phyloP scores from a whole-genome alignment of 345 rosid species.

The Melaleuca alternifolia region DNA sequence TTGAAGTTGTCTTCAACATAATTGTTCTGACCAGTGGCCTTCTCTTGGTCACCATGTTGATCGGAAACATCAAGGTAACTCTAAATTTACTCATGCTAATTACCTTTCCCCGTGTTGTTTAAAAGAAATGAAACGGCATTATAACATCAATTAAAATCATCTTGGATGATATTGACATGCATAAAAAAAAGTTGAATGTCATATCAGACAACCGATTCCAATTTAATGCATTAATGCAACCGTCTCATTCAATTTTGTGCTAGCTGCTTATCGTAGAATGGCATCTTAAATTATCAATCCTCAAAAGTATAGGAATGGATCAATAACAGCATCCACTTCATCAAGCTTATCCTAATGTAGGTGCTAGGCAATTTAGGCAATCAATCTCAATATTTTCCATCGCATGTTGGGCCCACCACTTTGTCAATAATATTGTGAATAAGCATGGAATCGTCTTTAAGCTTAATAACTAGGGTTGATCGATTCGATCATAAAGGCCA shows the following conservation, averaged over 20 bases:
- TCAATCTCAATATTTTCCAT: conserved; percentile 1
- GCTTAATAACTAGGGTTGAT: background rate
- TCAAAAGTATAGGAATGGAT: background rate
- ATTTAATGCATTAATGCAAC: background rate
- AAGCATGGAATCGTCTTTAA: background rate
- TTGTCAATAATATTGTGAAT: background rate
- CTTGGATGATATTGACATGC: background rate
- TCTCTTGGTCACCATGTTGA: conserved; percentile 86
- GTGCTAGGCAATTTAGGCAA: background rate
- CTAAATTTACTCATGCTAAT: background rate
- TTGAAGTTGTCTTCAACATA: conserved; percentile 91
- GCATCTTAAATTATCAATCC: background rate
- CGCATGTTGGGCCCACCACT: background rate
- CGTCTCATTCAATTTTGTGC: background rate
- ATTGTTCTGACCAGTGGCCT: conserved; percentile 90
- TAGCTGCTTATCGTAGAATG: background rate
- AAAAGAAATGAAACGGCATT: background rate
- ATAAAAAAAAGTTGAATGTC: background rate
- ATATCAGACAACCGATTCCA: background rate
- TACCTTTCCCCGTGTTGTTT: background rate
- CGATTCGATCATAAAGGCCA: background rate
- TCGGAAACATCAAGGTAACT: conserved; percentile 89
- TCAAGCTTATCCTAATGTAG: background rate
- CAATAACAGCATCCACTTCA: background rate
- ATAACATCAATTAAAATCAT: background rate